These are phyloP conservation scores for Phytophthora tentaculata DNA, from an alignment of 352 stramenopile species.

Conservation along the genomic window DNA sequence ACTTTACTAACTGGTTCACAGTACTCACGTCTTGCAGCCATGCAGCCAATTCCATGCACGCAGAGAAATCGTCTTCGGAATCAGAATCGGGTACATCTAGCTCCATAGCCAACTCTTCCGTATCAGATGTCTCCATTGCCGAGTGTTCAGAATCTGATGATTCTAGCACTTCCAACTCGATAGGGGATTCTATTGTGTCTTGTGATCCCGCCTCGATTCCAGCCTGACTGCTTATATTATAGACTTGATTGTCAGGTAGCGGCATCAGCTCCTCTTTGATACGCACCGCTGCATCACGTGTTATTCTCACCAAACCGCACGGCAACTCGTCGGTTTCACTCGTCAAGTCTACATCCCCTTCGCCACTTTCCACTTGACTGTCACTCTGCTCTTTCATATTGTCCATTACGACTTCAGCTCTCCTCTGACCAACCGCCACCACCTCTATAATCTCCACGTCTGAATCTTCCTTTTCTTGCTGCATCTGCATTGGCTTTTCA, in stretches of 20 bases:
- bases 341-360: not conserved
- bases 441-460: constrained; percentile 7
- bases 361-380: not conserved
- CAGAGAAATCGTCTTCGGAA: constrained; percentile 24
- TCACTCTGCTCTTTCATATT: not conserved
- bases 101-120: constrained; percentile 21
- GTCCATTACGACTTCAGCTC: not conserved
- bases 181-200: constrained; percentile 13
- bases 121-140: constrained; percentile 11
- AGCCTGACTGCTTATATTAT: not conserved
- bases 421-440: not conserved
- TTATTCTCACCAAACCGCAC: constrained; percentile 12
- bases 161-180: constrained; percentile 32
- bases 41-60: constrained; percentile 25
- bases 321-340: constrained; percentile 15
- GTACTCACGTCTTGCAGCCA: constrained; percentile 15
- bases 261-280: constrained; percentile 27
- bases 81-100: constrained; percentile 38
- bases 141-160: constrained; percentile 22
- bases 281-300: not conserved
- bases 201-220: not conserved
- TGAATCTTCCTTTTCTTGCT: not conserved
- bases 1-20: constrained; percentile 25
- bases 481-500: not conserved
- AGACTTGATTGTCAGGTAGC: not conserved